A percentile compares a stretch with the other conserved stretches of the same genome.
Conservation (phyloP, 2,329 filamentous ascomycete species). For the Ophiostoma quercus region DNA sequence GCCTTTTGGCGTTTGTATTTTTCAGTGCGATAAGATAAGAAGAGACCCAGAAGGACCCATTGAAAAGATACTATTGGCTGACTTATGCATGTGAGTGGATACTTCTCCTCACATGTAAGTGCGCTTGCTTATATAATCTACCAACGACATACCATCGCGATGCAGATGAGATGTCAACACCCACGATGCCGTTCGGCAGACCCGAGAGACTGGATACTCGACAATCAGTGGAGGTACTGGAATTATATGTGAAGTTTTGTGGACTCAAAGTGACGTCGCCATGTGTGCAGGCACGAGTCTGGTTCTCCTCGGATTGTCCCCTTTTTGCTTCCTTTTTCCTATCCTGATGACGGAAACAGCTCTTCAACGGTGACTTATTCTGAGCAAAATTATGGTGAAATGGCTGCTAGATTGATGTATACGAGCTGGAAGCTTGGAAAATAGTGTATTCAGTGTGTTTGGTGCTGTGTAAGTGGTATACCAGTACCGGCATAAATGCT, state of each 20-base stretch:
- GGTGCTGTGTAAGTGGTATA: background rate
- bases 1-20: background rate
- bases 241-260: background rate
- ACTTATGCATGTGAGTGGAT: background rate
- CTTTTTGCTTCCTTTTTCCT: background rate
- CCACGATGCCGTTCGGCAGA: background rate
- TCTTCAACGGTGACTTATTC: background rate
- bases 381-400: background rate
- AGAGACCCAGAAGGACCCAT: background rate
- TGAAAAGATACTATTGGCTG: background rate
- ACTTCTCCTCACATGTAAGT: background rate
- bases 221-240: background rate
- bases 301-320: background rate
- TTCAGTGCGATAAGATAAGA: constrained; percentile 12
- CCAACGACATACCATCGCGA: constrained; percentile 9
- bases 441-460: background rate
- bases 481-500: background rate
- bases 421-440: background rate
- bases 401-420: background rate
- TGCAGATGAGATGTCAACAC: background rate
- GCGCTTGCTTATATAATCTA: background rate
- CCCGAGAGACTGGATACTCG: background rate
- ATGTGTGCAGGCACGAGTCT: background rate
- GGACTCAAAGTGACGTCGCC: background rate
- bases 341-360: background rate